phyloP scores from a whole-genome alignment of 805 yeast species.

The Wickerhamiella dianesei region DNA sequence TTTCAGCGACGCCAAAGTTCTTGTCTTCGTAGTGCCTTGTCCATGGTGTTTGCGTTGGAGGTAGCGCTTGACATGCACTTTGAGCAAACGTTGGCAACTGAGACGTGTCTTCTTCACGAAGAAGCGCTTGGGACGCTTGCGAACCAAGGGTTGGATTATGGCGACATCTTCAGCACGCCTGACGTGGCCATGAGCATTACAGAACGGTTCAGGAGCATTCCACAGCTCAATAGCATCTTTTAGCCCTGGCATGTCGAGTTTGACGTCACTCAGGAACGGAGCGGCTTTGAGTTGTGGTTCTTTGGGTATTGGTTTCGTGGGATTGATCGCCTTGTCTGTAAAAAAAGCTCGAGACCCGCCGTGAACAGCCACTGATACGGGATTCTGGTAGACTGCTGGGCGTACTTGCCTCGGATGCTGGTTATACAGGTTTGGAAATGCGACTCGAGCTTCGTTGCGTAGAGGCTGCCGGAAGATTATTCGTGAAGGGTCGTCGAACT shows the following conservation, averaged over 20 bases:
- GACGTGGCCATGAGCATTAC: constrained; percentile 19
- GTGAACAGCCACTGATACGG: constrained; percentile 32
- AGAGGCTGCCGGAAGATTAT: constrained; percentile 67
- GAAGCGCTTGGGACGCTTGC: constrained; percentile 33
- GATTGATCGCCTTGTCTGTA: constrained; percentile 14
- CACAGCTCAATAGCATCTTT: constrained; percentile 50
- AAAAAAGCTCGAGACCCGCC: constrained; percentile 11
- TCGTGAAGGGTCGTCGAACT: constrained; percentile 79
- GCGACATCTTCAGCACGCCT: constrained; percentile 65
- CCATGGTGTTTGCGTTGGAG: constrained; percentile 34
- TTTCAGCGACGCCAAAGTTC: constrained; percentile 50
- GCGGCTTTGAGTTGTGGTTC: not conserved
- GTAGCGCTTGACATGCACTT: constrained; percentile 57
- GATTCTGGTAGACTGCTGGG: constrained; percentile 50
- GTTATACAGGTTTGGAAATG: constrained; percentile 76
- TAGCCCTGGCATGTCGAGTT: constrained; percentile 35
- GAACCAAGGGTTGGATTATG: constrained; percentile 67
- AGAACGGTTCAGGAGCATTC: constrained; percentile 79
- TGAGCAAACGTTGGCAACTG: constrained; percentile 82
- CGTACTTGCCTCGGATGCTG: constrained; percentile 55
- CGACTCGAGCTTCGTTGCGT: constrained; percentile 72
- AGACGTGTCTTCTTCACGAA: constrained; percentile 67
- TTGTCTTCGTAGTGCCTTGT: constrained; percentile 33
- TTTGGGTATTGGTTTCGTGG: constrained; percentile 5
- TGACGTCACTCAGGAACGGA: constrained; percentile 30